Base-by-base conservation (phyloP, 2,329 filamentous ascomycete genomes). In the Didymella lethalis region DNA sequence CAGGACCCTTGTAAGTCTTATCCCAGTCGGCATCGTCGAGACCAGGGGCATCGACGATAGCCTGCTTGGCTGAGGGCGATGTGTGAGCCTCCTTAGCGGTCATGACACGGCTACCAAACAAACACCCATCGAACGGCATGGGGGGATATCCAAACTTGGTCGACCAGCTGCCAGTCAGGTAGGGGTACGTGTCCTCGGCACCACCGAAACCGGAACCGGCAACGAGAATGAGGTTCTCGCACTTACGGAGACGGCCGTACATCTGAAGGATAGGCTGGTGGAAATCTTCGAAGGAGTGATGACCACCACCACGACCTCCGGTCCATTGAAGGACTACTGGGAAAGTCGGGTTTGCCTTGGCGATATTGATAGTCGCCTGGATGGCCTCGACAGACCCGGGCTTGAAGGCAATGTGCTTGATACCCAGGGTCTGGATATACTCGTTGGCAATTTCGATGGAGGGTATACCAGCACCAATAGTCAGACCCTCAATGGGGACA, bases 1-100 rank as follows among this genome's bases (percentile, higher is more conserved):
- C 90, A 26, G 93, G 85, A 18, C 91, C 92, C 81, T 77, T 79
- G 72, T 82, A 82, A 1, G 79, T 81, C 64, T 78, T 77, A 65
- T 81, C 78, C 80, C 80, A 82, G 1, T 81, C 77, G 20, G 66
- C 64, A 51, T 82, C 79, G 10, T 78, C 74, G 7, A 81, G 69
- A 57, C 80, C 80, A 32, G 65, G 69, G 5, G 80, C 76, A 47
- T 79, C 75, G 8, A 79, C 77, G 51, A 83, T 82, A 5, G 78
- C 77, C 53, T 79, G 69, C 64, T 82, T 82, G 4, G 79, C 80
- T 31, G 74, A 75, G 48, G 71, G 75, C 0, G 77, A 78, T 0
- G 81, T 83, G 57, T 79, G 66, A 0, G 79, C 79, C 57, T 83
- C 81, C 62, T 79, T 80, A 20, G 80, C 78, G 23, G 78, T 79